Conservation (phyloP, 805 yeast genomes). For the Lipomyces mesembrius region DNA sequence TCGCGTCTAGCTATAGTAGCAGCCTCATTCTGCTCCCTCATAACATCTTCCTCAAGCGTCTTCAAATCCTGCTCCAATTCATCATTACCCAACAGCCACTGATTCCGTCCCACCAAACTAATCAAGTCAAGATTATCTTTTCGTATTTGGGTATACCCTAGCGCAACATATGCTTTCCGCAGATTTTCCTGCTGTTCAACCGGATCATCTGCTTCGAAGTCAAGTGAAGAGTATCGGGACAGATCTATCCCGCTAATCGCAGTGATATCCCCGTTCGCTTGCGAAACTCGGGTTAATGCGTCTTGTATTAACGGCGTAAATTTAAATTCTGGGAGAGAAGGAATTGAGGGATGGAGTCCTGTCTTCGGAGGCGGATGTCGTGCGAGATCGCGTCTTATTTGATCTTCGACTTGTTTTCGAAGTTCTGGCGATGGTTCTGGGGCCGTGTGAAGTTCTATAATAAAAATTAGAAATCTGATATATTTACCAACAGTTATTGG, state of each 20-base stretch:
- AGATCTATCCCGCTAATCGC: constrained; percentile 39
- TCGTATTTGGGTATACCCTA: constrained; percentile 40
- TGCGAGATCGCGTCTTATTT: constrained; percentile 25
- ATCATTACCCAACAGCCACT: constrained; percentile 45
- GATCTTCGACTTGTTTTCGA: constrained; percentile 22
- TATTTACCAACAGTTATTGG: neutral
- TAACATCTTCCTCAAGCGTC: constrained; percentile 37
- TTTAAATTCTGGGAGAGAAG: constrained; percentile 10
- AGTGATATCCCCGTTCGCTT: constrained; percentile 9
- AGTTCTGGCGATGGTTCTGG: constrained; percentile 30
- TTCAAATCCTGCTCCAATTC: constrained; percentile 39
- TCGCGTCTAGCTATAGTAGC: neutral
- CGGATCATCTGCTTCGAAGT: constrained; percentile 34
- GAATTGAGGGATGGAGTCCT: constrained; percentile 23
- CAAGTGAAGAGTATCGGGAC: constrained; percentile 39
- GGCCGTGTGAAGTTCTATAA: constrained; percentile 31
- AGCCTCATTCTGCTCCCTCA: constrained; percentile 31
- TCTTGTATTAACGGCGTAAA: constrained; percentile 16
- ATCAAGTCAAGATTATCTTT: constrained; percentile 42
- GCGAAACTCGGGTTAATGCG: constrained; percentile 16
- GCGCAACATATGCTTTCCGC: constrained; percentile 39
- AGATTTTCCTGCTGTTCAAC: constrained; percentile 26
- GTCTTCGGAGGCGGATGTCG: constrained; percentile 22
- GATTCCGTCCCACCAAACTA: constrained; percentile 42
- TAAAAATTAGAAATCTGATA: neutral